A percentile compares a stretch with the other conserved stretches of the same genome.
Evolutionary conservation across 164 flowering plant genomes (phyloP).

Genomic region (Vitis vinifera): DNA sequence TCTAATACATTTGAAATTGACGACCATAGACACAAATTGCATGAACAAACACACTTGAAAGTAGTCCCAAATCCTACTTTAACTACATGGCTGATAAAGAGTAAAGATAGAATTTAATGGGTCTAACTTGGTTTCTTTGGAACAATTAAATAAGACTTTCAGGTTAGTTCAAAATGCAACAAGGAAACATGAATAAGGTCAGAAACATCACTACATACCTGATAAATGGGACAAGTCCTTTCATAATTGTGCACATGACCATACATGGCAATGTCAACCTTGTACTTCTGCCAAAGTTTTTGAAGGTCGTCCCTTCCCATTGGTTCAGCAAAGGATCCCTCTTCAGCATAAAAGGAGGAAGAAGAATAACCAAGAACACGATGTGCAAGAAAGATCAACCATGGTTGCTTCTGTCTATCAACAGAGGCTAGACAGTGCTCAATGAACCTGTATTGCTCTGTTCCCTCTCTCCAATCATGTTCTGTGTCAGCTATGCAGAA

Average conservation of each 20-base stretch:
- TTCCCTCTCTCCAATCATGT: conserved; percentile 93
- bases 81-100: too few relatives aligned
- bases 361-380: conserved; percentile 93
- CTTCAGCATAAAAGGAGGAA: conserved; percentile 40
- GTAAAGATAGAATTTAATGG: not conserved
- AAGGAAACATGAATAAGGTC: not conserved
- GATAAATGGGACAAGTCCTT: conserved; percentile 89
- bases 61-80: too few relatives aligned
- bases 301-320: conserved; percentile 94
- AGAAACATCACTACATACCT: conserved; percentile 43
- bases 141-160: not conserved
- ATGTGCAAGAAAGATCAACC: conserved; percentile 93
- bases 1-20: not conserved
- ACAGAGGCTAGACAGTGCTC: conserved; percentile 83
- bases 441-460: conserved; percentile 83
- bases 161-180: not conserved
- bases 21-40: too few relatives aligned
- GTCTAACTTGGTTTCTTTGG: not conserved
- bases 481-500: conserved; percentile 93
- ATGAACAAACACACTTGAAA: too few relatives aligned
- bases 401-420: conserved; percentile 89
- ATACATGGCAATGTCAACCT: conserved; percentile 84
- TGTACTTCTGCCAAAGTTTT: conserved; percentile 91
- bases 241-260: conserved; percentile 95
- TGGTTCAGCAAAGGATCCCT: conserved; percentile 90